phyloP scores from a whole-genome alignment of 1,139 yeast genomes.

The Suhomyces yuchorum region DNA sequence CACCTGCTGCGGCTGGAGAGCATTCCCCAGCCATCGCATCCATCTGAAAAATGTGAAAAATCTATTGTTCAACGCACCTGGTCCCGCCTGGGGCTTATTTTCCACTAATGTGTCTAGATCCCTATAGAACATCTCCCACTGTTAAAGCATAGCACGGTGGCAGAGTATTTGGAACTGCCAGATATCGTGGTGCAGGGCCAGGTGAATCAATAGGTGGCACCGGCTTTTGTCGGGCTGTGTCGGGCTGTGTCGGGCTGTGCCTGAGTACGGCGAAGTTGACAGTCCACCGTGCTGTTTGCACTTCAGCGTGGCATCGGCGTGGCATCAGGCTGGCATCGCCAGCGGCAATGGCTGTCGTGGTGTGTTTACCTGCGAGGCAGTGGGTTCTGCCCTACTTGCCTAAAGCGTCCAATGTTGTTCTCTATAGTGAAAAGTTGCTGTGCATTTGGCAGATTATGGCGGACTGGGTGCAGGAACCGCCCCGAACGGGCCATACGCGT shows the following conservation, averaged over 20 bases:
- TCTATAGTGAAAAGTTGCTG: not conserved
- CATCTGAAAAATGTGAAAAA: not conserved
- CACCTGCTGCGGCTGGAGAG: no score
- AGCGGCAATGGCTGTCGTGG: not conserved
- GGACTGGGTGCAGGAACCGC: not conserved
- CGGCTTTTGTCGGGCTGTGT: no score
- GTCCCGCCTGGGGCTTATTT: not conserved
- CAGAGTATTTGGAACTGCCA: no score
- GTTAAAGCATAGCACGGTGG: not conserved
- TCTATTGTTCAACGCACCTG: not conserved
- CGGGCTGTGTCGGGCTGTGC: no score
- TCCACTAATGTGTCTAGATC: not conserved
- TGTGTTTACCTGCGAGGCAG: not conserved
- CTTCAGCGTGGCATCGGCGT: no score
- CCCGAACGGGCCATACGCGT: not conserved
- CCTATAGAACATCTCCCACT: not conserved
- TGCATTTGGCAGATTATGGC: not conserved
- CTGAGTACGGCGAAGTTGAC: no score
- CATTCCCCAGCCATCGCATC: not conserved
- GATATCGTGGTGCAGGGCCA: no score
- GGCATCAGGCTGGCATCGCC: not conserved
- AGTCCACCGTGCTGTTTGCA: no score
- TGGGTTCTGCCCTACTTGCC: not conserved
- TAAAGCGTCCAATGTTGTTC: not conserved
- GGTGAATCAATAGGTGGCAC: no score